Conservation (phyloP, 2,329 filamentous ascomycete species). For the Waltergamsia citrina region DNA sequence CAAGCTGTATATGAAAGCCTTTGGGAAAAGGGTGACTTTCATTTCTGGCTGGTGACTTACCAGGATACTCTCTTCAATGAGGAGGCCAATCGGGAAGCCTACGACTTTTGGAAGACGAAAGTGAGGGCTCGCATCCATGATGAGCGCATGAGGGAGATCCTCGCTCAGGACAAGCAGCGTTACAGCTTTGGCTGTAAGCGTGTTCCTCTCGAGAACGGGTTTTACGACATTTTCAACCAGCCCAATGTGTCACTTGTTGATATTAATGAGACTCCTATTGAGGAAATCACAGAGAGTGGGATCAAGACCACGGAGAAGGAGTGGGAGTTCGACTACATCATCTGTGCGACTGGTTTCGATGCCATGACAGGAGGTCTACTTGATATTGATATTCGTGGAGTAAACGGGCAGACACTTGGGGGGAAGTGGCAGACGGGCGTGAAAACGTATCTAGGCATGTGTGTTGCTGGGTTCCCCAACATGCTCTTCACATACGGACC, state of each 20-base stretch:
- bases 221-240: conserved; percentile 38
- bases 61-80: conserved; percentile 30
- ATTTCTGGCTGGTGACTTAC: conserved; percentile 33
- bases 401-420: conserved; percentile 16
- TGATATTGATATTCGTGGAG: conserved; percentile 25
- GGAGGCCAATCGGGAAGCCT: conserved; percentile 32
- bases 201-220: conserved; percentile 33
- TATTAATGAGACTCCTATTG: conserved; percentile 30
- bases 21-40: conserved; percentile 36
- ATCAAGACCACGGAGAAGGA: conserved; percentile 26
- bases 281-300: conserved; percentile 24
- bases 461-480: conserved; percentile 30
- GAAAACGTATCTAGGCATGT: conserved; percentile 28
- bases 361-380: conserved; percentile 28
- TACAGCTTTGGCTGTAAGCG: conserved; percentile 38
- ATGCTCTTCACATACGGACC: conserved; percentile 33
- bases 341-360: conserved; percentile 32
- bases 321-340: conserved; percentile 12
- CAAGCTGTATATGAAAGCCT: conserved; percentile 31
- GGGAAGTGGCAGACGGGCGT: conserved; percentile 25
- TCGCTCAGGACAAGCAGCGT: conserved; percentile 34
- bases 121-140: conserved; percentile 32
- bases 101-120: conserved; percentile 39
- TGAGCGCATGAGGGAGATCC: conserved; percentile 28
- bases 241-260: conserved; percentile 36